Percentiles rank a stretch among this genome's conserved stretches.
Conservation (phyloP, 306 rosid genomes). For the Rubus idaeus region DNA sequence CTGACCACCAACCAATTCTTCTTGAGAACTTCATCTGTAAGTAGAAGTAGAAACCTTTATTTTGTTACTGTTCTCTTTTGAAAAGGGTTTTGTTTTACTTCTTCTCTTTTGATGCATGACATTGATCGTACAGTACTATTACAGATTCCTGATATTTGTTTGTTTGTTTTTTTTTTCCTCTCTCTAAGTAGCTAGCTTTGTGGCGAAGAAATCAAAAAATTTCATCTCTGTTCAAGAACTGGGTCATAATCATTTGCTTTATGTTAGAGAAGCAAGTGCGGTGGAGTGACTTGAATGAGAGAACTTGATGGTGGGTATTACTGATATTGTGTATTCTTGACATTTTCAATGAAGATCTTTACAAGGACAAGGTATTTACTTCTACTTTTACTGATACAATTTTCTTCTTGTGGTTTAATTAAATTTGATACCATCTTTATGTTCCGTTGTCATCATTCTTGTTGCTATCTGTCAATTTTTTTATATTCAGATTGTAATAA, state of each 20-base stretch:
- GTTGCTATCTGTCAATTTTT: not conserved
- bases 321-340: conserved; percentile 47
- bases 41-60: not conserved
- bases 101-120: not conserved
- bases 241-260: not conserved
- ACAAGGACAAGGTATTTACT: conserved; percentile 34
- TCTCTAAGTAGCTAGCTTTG: not conserved
- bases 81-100: not conserved
- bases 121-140: not conserved
- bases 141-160: not conserved
- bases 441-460: not conserved
- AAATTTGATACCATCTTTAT: not conserved
- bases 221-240: not conserved
- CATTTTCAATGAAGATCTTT: conserved; percentile 39
- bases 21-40: not conserved
- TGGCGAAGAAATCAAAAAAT: not conserved
- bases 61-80: not conserved
- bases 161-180: not conserved
- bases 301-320: conserved; percentile 31
- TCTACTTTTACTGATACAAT: not conserved
- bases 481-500: not conserved
- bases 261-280: not conserved
- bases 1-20: not conserved
- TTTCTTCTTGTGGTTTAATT: not conserved
- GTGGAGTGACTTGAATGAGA: not conserved